Evolutionary conservation across 768 basidiomycete species (phyloP).

Genomic region (Panellus pusillus): DNA sequence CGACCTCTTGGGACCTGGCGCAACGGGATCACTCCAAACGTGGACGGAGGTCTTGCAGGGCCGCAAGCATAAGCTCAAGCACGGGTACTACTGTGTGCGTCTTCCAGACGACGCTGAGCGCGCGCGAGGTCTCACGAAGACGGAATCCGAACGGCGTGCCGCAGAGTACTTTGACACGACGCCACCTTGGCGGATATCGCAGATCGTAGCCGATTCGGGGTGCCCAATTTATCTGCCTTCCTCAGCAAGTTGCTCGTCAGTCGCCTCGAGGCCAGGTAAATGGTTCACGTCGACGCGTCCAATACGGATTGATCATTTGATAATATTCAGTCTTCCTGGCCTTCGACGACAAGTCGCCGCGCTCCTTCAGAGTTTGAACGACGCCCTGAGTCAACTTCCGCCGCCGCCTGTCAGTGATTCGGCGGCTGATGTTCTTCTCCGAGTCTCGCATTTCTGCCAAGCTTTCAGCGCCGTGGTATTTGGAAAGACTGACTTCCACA

Average conservation of each 20-base stretch:
- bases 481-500: constrained; percentile 29
- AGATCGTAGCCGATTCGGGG: constrained; percentile 53
- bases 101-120: constrained; percentile 63
- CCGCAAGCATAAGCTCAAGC: constrained; percentile 42
- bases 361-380: constrained; percentile 35
- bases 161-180: constrained; percentile 46
- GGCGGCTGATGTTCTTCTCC: constrained; percentile 43
- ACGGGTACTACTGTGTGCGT: constrained; percentile 68
- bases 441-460: constrained; percentile 46
- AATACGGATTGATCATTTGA: not conserved
- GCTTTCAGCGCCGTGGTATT: constrained; percentile 33
- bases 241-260: constrained; percentile 53
- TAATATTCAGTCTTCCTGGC: constrained; percentile 43
- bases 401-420: constrained; percentile 37
- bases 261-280: constrained; percentile 54
- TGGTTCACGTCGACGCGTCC: constrained; percentile 17
- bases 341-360: constrained; percentile 40
- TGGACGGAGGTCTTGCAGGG: constrained; percentile 60
- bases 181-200: constrained; percentile 53
- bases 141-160: constrained; percentile 38
- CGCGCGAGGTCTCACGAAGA: constrained; percentile 31
- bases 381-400: constrained; percentile 42
- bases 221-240: constrained; percentile 50
- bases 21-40: constrained; percentile 34
- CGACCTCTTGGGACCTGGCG: constrained; percentile 50